Evolutionary conservation across 1,284 basidiomycete species (phyloP).

Genomic region (Heliocybe sulcata): DNA sequence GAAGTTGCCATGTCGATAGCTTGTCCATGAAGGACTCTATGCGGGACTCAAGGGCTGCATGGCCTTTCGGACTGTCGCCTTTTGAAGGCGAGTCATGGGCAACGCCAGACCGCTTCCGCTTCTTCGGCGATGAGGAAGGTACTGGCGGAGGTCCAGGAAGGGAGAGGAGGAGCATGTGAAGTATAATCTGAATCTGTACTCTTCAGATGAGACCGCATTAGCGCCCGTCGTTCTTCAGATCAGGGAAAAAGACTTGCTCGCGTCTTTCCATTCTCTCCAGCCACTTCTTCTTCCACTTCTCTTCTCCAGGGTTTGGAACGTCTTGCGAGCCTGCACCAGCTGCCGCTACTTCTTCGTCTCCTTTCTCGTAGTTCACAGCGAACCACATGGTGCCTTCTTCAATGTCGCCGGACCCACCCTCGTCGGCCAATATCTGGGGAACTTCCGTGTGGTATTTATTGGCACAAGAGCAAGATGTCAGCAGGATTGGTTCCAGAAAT

Average conservation of each 20-base stretch:
- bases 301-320: conserved; percentile 25
- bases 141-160: conserved; percentile 38
- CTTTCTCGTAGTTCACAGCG: conserved; percentile 50
- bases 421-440: conserved; percentile 46
- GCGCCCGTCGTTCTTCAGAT: neutral
- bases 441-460: conserved; percentile 62
- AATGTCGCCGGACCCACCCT: conserved; percentile 48
- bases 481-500: conserved; percentile 48
- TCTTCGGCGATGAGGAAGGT: conserved; percentile 25
- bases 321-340: conserved; percentile 18
- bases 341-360: conserved; percentile 21
- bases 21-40: conserved; percentile 3
- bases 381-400: conserved; percentile 75
- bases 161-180: conserved; percentile 58
- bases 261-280: conserved; percentile 60
- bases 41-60: neutral
- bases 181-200: conserved; percentile 64
- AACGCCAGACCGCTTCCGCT: conserved; percentile 22
- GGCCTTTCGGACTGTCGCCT: neutral
- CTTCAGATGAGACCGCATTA: conserved; percentile 25
- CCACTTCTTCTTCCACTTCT: conserved; percentile 46
- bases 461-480: conserved; percentile 44
- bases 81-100: neutral
- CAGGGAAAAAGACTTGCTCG: conserved; percentile 44
- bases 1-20: conserved; percentile 1